Conservation (phyloP, 2,329 filamentous ascomycete genomes). For the Xylaria digitata region DNA sequence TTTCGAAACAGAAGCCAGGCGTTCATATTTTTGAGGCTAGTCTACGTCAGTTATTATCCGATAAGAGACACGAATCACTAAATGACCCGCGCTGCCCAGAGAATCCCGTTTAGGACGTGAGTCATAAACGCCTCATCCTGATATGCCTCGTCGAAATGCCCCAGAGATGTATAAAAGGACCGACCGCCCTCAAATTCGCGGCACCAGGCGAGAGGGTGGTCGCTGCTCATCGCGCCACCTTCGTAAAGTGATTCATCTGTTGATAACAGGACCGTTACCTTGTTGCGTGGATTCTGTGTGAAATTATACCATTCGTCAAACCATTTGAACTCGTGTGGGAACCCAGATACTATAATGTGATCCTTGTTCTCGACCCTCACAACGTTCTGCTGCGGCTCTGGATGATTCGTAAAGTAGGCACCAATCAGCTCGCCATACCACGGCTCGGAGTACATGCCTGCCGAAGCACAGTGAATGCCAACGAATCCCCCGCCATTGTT, state of each 20-base stretch:
- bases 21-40: not conserved
- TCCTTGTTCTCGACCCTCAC: conserved; percentile 47
- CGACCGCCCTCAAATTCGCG: conserved; percentile 54
- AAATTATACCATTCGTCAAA: conserved; percentile 60
- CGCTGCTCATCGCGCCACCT: conserved; percentile 52
- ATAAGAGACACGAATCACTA: not conserved
- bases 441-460: conserved; percentile 49
- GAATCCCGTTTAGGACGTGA: conserved; percentile 43
- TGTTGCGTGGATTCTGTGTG: conserved; percentile 46
- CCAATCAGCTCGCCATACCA: conserved; percentile 56
- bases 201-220: conserved; percentile 57
- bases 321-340: conserved; percentile 46
- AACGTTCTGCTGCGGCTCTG: conserved; percentile 51
- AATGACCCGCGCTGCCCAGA: conserved; percentile 36
- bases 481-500: conserved; percentile 54
- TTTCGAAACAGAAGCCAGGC: not conserved
- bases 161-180: conserved; percentile 56
- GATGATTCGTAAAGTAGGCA: conserved; percentile 54
- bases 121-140: conserved; percentile 47
- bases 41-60: too few species aligned
- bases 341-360: conserved; percentile 48
- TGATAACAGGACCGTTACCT: conserved; percentile 51
- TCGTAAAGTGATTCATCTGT: conserved; percentile 52
- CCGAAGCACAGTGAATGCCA: conserved; percentile 55
- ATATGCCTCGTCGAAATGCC: conserved; percentile 57